Evolutionary conservation across 345 rosid species (phyloP), one percentile per base, ranked within the genome.

Genomic region (Eucalyptus sp.): DNA sequence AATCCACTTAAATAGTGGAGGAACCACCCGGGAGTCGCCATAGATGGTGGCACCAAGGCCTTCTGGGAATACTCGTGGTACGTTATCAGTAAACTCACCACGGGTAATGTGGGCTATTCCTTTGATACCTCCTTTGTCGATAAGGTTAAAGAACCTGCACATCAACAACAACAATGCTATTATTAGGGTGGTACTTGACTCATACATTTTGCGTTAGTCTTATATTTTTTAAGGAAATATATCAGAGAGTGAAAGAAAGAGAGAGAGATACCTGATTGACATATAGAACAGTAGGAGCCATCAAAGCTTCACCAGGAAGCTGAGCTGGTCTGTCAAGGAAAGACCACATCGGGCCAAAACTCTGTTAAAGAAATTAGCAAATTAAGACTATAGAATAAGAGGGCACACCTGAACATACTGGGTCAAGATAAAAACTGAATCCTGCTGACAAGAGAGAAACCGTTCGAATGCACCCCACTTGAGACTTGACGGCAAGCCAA

Each of bases 71-170:
- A 97, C 94, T 79, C 99, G 93, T 31, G 99, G 99, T 50, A 96
- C 96, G 90, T 96, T 97, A 90, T 96, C 99, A 0, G 99, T 97
- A 89, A 98, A 96, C 81, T 98, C 99, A 89, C 99, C 99, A 48
- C 99, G 99, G 11, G 99, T 98, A 64, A 97, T 93, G 88, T 96
- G 99, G 51, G 99, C 99, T 91, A 97, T 89, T 52, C 99, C 99
- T 90, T 96, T 98, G 80, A 97, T 97, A 54, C 98, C 99, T 90
- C 98, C 99, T 91, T 92, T 93, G 94, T 94, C 91, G 83, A 95
- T 94, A 71, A 97, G 50, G 91, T 96, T 98, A 64, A 52, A 98
- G 96, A 87, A 97, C 99, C 98, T 97, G 49, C 31, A 64, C 44
- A 71, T 52, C 89, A 13, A 46, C 71, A 16, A 33, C 8, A 22